phyloP scores from a whole-genome alignment of 345 rosid genomes.

The Syzygium jambos region DNA sequence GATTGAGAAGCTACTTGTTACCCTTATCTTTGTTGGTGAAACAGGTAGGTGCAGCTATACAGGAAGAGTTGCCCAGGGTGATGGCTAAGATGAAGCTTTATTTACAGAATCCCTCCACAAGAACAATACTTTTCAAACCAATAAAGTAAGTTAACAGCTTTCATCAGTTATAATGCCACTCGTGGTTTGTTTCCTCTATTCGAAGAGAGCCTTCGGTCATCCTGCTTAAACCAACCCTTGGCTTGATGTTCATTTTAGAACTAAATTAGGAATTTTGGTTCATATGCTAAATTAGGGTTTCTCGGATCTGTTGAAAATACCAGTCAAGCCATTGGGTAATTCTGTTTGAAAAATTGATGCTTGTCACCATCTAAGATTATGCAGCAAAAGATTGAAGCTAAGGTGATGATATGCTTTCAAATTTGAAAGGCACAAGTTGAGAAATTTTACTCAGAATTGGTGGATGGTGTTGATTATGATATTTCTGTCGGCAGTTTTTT shows the following conservation, averaged over 20 bases:
- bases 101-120: slow-evolving; percentile 75
- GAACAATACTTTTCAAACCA: slow-evolving; percentile 87
- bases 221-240: neutral
- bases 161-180: neutral
- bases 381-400: neutral
- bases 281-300: neutral
- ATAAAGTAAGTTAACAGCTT: slow-evolving; percentile 52
- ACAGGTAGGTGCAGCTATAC: slow-evolving; percentile 70
- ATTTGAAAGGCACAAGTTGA: neutral
- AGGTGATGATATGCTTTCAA: neutral
- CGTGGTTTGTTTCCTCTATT: neutral
- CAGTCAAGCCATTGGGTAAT: neutral
- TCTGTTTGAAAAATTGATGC: neutral
- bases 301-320: neutral
- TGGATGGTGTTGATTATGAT: neutral
- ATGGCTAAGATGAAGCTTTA: slow-evolving; percentile 88
- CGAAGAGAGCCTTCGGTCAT: neutral
- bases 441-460: neutral
- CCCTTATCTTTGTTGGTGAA: slow-evolving; percentile 1
- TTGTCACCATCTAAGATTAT: neutral
- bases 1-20: neutral
- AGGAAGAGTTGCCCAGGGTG: slow-evolving; percentile 62
- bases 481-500: neutral
- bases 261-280: neutral
- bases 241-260: neutral